These are phyloP conservation scores for Spathaspora girioi DNA, from an alignment of 805 yeast species.

Conservation along the genomic window DNA sequence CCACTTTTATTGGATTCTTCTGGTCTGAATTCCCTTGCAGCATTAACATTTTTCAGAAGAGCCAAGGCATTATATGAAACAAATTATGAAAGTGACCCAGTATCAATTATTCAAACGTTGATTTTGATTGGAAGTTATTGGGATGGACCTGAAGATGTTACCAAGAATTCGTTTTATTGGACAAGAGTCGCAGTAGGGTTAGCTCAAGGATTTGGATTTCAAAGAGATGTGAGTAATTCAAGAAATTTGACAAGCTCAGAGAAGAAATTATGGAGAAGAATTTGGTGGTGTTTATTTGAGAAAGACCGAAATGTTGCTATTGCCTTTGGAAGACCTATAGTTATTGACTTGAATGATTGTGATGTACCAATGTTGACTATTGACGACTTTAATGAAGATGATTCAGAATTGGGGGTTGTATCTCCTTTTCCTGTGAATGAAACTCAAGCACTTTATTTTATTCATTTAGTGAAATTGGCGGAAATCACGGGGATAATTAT, in stretches of 20 bases:
- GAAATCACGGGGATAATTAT: constrained; percentile 69
- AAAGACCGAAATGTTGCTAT: constrained; percentile 68
- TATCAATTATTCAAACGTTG: constrained; percentile 58
- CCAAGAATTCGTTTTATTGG: constrained; percentile 68
- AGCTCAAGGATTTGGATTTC: constrained; percentile 77
- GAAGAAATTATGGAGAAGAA: constrained; percentile 54
- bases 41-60: constrained; percentile 54
- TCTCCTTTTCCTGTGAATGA: constrained; percentile 44
- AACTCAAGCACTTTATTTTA: constrained; percentile 53
- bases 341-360: constrained; percentile 67
- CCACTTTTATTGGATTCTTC: constrained; percentile 48
- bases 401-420: constrained; percentile 21
- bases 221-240: constrained; percentile 48
- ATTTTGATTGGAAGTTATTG: constrained; percentile 64
- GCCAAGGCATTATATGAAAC: constrained; percentile 75
- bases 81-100: constrained; percentile 61
- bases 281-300: constrained; percentile 76
- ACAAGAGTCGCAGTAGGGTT: constrained; percentile 62
- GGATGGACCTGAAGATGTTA: constrained; percentile 70
- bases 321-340: constrained; percentile 71
- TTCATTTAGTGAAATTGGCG: constrained; percentile 60
- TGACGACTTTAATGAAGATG: constrained; percentile 62
- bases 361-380: constrained; percentile 69
- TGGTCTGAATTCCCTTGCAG: constrained; percentile 51
- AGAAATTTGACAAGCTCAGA: constrained; percentile 35